phyloP scores from a whole-genome alignment of 2,329 filamentous ascomycete genomes.

The Hypoxylon sp. region DNA sequence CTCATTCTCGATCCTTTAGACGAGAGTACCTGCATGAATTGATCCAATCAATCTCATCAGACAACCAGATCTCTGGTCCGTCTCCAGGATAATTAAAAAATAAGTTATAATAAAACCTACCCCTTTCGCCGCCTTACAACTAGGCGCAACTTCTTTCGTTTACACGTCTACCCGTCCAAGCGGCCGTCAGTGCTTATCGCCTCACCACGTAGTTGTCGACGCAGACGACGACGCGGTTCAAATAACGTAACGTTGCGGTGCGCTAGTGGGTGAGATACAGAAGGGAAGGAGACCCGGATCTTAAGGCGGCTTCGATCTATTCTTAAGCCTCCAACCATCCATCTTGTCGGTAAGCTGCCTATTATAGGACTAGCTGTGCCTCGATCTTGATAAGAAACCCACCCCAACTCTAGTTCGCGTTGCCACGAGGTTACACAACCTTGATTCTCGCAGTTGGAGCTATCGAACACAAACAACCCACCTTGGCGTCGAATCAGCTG shows the following conservation, averaged over 20 bases:
- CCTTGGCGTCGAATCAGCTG: slow-evolving; percentile 37
- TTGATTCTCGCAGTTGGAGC: slow-evolving; percentile 24
- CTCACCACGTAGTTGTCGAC: slow-evolving; percentile 32
- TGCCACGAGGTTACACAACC: slow-evolving; percentile 23
- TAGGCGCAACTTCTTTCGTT: slow-evolving; percentile 13
- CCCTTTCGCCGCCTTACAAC: slow-evolving; percentile 10
- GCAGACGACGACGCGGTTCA: slow-evolving; percentile 25
- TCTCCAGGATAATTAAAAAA: slow-evolving; percentile 15
- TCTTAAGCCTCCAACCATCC: slow-evolving; percentile 32
- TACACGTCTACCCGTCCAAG: slow-evolving; percentile 26
- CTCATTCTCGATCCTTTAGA: slow-evolving; percentile 30
- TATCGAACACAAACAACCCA: slow-evolving; percentile 33
- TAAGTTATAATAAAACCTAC: slow-evolving; percentile 24
- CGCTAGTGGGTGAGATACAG: slow-evolving; percentile 31
- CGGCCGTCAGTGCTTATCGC: slow-evolving; percentile 39
- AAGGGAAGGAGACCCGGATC: slow-evolving; percentile 29
- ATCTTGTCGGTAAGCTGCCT: slow-evolving; percentile 21
- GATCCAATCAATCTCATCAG: slow-evolving; percentile 20
- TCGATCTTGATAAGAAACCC: slow-evolving; percentile 36
- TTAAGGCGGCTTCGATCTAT: slow-evolving; percentile 21
- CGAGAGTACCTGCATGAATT: slow-evolving; percentile 37
- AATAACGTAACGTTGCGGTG: slow-evolving; percentile 45
- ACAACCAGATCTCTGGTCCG: slow-evolving; percentile 29
- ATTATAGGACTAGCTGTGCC: slow-evolving; percentile 32
- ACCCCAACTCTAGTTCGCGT: slow-evolving; percentile 16